A percentile compares a stretch with the other conserved stretches of the same genome.
Conservation (phyloP, 129 eudicot species). For the Artemisia tridentata region DNA sequence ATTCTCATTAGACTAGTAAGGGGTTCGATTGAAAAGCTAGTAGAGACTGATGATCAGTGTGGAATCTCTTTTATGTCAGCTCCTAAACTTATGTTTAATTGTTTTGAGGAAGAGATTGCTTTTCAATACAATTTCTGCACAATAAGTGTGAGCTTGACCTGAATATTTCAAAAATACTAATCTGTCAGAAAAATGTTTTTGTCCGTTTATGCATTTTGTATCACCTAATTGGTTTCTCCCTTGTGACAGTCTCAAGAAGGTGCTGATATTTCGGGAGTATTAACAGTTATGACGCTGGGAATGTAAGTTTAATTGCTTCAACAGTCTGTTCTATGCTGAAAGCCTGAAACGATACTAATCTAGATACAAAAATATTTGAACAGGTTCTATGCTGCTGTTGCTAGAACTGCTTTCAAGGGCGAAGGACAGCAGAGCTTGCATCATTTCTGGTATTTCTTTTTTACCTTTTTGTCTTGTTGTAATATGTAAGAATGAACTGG, state of each 20-base stretch:
- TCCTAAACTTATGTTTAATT: not conserved
- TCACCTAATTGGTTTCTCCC: slow-evolving; percentile 19
- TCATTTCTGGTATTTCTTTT: slow-evolving; percentile 70
- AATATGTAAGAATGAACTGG: not conserved
- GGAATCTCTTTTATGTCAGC: not conserved
- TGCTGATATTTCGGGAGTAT: slow-evolving; percentile 86
- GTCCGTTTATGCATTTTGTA: slow-evolving; percentile 7
- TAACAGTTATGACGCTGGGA: slow-evolving; percentile 96
- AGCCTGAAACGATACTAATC: slow-evolving; percentile 17
- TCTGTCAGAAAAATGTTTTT: not conserved
- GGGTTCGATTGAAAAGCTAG: not conserved
- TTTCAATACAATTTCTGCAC: not conserved
- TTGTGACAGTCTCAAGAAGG: slow-evolving; percentile 82
- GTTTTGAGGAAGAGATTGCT: not conserved
- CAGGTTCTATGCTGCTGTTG: slow-evolving; percentile 97
- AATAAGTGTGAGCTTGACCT: not conserved
- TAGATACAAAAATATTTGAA: slow-evolving; percentile 7
- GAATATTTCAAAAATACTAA: not conserved
- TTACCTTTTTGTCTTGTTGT: not conserved
- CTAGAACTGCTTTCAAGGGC: slow-evolving; percentile 92
- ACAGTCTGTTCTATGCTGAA: slow-evolving; percentile 6
- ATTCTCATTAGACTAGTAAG: not conserved
- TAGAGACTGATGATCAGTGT: not conserved
- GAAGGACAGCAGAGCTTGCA: slow-evolving; percentile 96
- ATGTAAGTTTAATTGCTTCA: slow-evolving; percentile 60